Conservation (phyloP, 2,329 filamentous ascomycete genomes). For the Aspergillus tamarii region DNA sequence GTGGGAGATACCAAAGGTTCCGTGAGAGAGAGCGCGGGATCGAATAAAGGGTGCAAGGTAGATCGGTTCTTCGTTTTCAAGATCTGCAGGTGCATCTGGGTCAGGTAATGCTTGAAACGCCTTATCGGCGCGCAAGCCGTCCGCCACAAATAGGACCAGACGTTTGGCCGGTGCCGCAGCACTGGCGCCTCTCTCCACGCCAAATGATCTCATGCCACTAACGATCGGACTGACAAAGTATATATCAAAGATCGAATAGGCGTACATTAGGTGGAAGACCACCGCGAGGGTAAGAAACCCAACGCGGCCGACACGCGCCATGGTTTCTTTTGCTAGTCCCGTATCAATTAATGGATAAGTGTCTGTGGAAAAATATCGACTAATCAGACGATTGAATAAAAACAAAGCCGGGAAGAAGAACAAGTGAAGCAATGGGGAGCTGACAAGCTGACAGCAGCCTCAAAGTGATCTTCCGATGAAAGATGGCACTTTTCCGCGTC, state of each 20-base stretch:
- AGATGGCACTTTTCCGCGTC: conserved; percentile 15
- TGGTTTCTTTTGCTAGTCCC: conserved; percentile 26
- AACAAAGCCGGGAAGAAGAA: background rate
- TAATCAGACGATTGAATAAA: background rate
- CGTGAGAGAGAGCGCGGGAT: conserved; percentile 82
- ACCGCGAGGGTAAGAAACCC: conserved; percentile 87
- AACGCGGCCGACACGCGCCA: conserved; percentile 67
- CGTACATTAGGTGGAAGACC: conserved; percentile 90
- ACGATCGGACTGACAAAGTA: conserved; percentile 99
- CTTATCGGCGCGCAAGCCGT: conserved; percentile 95
- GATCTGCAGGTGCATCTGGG: conserved; percentile 49
- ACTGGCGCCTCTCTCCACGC: conserved; percentile 63
- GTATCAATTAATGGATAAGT: conserved; percentile 1
- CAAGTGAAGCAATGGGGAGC: background rate
- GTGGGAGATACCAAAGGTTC: conserved; percentile 96
- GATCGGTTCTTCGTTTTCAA: conserved; percentile 56
- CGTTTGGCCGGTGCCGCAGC: conserved; percentile 80
- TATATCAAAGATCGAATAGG: conserved; percentile 95
- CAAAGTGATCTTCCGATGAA: background rate
- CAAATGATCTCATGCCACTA: conserved; percentile 85
- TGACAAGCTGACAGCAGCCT: background rate
- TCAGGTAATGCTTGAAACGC: conserved; percentile 92
- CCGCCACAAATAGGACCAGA: conserved; percentile 93
- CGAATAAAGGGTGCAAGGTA: conserved; percentile 90
- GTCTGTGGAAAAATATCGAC: background rate